Evolutionary conservation across 495 filamentous ascomycete genomes (phyloP), one percentile per base, ranked within the genome.

Genomic region (Hypoxylon trugodes): DNA sequence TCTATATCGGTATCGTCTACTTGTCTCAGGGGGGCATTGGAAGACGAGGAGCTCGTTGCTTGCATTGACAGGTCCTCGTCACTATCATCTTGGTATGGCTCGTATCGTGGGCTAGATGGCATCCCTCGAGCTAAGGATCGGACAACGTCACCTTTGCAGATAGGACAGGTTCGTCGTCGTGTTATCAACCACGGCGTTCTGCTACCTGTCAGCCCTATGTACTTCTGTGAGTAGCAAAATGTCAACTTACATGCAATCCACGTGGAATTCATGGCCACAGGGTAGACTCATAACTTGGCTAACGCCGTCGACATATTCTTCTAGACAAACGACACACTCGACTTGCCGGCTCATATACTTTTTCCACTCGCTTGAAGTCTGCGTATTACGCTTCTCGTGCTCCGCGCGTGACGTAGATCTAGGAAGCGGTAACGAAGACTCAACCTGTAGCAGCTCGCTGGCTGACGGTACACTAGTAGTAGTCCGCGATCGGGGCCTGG

Each of bases 131-230:
- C 86, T 54, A 84, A 75, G 32, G 79, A 81, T 32, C 72, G 79
- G 55, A 98, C 95, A 26, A 98, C 96, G 67, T 98, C 95, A 21
- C 91, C 92, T 74, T 98, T 98, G 80, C 95, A 98, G 37, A 98
- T 98, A 4, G 95, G 95, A 66, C 95, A 98, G 21, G 96, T 98
- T 62, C 95, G 87, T 49, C 93, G 90, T 35, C 93, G 88, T 26
- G 93, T 97, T 7, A 92, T 96, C 28, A 98, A 78, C 95, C 95
- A 98, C n/a, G 96, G 96, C 10, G 95, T 98, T 72, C 94, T 98
- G 30, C 43, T 32, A 24, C n/a, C 2, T 25, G 68, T 75, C 30
- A 77, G 74, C 54, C 1, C n/a, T 6, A 21, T 33, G 16, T 30
- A 19, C 3, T 1, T 30, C 15, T n/a, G 4, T n/a, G 18, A 32